phyloP scores from a whole-genome alignment of 441 rosid genomes.

The Macaranga tanarius region DNA sequence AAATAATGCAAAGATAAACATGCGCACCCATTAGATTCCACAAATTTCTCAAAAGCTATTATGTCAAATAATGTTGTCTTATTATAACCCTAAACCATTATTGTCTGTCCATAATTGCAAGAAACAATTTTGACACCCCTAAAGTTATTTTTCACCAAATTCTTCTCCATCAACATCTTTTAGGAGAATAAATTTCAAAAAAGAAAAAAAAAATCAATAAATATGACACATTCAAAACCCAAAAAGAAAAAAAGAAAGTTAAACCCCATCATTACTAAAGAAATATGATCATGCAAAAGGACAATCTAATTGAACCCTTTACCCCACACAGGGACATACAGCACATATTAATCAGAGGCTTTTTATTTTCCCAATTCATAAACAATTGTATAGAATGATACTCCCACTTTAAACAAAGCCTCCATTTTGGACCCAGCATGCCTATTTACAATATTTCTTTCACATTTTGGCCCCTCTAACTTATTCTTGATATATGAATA shows the following conservation, averaged over 20 bases:
- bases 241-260: slow-evolving; percentile 23
- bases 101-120: slow-evolving; percentile 38
- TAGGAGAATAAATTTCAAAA: slow-evolving; percentile 15
- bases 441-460: slow-evolving; percentile 20
- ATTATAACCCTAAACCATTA: slow-evolving; percentile 37
- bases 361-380: slow-evolving; percentile 37
- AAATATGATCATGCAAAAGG: slow-evolving; percentile 55
- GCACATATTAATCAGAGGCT: slow-evolving; percentile 49
- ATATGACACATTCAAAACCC: slow-evolving; percentile 24
- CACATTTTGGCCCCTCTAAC: slow-evolving; percentile 32
- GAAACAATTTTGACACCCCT: slow-evolving; percentile 23
- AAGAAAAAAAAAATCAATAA: slow-evolving; percentile 19
- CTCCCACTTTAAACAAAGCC: slow-evolving; percentile 47
- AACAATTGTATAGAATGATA: slow-evolving; percentile 18
- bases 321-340: slow-evolving; percentile 55
- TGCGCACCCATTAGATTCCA: slow-evolving; percentile 50
- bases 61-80: slow-evolving; percentile 57
- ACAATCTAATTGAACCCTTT: slow-evolving; percentile 54
- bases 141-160: slow-evolving; percentile 21
- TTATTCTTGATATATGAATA: neutral
- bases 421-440: slow-evolving; percentile 64
- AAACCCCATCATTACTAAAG: slow-evolving; percentile 52
- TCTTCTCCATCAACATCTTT: slow-evolving; percentile 23
- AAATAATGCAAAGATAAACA: slow-evolving; percentile 29
- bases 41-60: slow-evolving; percentile 43